Conservation (phyloP, 2,329 filamentous ascomycete genomes). For the Corinectria fuckeliana region DNA sequence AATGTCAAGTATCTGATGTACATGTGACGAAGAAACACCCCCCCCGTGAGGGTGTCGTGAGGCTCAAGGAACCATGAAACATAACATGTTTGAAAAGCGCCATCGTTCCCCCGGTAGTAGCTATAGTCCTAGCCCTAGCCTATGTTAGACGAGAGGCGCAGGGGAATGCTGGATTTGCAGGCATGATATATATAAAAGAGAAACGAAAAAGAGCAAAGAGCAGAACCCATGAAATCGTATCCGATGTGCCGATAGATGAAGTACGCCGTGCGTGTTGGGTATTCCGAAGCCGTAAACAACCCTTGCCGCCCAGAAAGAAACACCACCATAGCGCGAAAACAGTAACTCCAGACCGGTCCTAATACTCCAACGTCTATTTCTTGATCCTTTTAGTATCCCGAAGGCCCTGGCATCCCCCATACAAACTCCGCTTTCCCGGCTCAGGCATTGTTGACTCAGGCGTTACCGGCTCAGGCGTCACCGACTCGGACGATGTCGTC, state of each 20-base stretch:
- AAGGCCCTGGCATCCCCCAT: constrained; percentile 13
- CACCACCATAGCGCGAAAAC: constrained; percentile 6
- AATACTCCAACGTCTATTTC: constrained; percentile 18
- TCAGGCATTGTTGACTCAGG: constrained; percentile 15
- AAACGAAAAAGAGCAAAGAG: constrained; percentile 7
- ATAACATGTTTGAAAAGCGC: neutral
- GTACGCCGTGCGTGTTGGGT: constrained; percentile 34
- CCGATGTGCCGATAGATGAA: constrained; percentile 22
- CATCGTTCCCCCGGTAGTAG: neutral
- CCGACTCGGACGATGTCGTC: constrained; percentile 12
- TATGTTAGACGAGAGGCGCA: neutral
- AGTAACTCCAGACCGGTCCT: constrained; percentile 9
- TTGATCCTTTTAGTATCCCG: constrained; percentile 29
- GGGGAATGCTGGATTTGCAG: neutral
- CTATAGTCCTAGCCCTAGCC: neutral
- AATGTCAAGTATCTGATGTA: constrained; percentile 26
- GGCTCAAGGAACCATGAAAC: neutral
- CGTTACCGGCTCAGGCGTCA: constrained; percentile 3
- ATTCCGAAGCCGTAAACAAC: constrained; percentile 30
- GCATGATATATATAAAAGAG: neutral
- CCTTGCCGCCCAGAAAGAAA: constrained; percentile 10
- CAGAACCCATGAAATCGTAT: constrained; percentile 17
- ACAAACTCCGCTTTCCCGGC: constrained; percentile 26
- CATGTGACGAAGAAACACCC: neutral
- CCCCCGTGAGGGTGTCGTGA: neutral